Evolutionary conservation across 1,284 basidiomycete species (phyloP).

Genomic region (Cryptococcus sp.): DNA sequence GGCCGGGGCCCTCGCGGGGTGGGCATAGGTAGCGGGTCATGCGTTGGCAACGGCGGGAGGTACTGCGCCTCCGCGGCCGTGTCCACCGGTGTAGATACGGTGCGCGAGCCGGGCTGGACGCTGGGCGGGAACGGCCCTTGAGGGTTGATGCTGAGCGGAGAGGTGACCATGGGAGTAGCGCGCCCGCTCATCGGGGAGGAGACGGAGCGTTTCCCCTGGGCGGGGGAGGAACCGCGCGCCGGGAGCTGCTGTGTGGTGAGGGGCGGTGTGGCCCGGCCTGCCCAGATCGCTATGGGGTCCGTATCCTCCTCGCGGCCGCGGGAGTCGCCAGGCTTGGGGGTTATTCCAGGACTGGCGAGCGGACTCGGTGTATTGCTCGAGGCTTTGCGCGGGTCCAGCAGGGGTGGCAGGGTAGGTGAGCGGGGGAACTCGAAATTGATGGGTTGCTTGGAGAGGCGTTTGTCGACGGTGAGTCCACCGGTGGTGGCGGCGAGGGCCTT

Average conservation of each 20-base stretch:
- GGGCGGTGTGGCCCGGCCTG: not conserved
- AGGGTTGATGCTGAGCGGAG: not conserved
- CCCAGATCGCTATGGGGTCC: conserved; percentile 3
- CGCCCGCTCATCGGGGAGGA: not conserved
- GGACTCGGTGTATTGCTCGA: not conserved
- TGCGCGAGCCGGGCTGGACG: no score
- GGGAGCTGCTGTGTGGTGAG: not conserved
- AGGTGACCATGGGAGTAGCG: not conserved
- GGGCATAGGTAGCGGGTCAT: not conserved
- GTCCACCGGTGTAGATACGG: no score
- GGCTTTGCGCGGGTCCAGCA: conserved; percentile 16
- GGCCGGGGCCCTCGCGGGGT: conserved; percentile 1
- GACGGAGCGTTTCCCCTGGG: not conserved
- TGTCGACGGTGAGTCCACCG: not conserved
- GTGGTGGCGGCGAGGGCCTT: no score
- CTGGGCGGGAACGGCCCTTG: no score
- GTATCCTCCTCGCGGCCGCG: not conserved
- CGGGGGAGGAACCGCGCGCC: not conserved
- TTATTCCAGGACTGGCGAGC: not conserved
- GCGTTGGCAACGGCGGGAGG: not conserved
- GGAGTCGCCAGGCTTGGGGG: not conserved
- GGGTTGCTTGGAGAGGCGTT: conserved; percentile 4
- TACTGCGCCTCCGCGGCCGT: not conserved
- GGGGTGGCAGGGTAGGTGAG: conserved; percentile 22
- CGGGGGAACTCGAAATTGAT: conserved; percentile 21